phyloP scores from a whole-genome alignment of 805 yeast genomes.

The Lachancea sp. region DNA sequence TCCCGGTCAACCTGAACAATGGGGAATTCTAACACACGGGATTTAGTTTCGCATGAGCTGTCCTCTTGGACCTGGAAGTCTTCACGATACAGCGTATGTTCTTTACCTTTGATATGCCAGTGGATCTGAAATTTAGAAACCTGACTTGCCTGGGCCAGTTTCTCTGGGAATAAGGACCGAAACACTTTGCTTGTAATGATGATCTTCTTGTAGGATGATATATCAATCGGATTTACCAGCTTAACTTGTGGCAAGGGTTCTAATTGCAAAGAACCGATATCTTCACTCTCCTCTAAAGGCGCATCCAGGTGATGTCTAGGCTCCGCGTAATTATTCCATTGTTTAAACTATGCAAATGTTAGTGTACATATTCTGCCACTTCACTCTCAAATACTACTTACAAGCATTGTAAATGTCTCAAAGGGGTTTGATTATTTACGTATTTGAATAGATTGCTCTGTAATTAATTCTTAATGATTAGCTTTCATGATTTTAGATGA shows the following conservation, averaged over 20 bases:
- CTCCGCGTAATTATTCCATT: slow-evolving; percentile 40
- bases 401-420: slow-evolving; percentile 1
- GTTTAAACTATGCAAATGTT: slow-evolving; percentile 39
- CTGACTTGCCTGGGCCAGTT: not conserved
- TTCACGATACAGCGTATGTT: slow-evolving; percentile 6
- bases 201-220: slow-evolving; percentile 13
- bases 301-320: slow-evolving; percentile 44
- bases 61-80: slow-evolving; percentile 8
- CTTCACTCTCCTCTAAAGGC: slow-evolving; percentile 15
- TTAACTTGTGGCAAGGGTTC: slow-evolving; percentile 30
- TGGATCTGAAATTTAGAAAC: slow-evolving; percentile 1
- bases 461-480: too few relatives aligned
- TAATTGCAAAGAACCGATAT: slow-evolving; percentile 23
- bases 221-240: slow-evolving; percentile 16
- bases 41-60: not conserved
- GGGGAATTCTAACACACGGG: slow-evolving; percentile 3
- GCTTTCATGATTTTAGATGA: not conserved
- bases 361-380: slow-evolving; percentile 1
- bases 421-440: too few relatives aligned
- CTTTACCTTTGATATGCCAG: slow-evolving; percentile 5
- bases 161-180: slow-evolving; percentile 26
- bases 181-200: slow-evolving; percentile 24
- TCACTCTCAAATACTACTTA: not conserved
- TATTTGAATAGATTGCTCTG: too few relatives aligned
- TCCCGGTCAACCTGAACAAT: slow-evolving; percentile 5